These are phyloP conservation scores for Rhodotorula sphaerocarpa DNA, from an alignment of 768 basidiomycete species.

Conservation along the genomic window DNA sequence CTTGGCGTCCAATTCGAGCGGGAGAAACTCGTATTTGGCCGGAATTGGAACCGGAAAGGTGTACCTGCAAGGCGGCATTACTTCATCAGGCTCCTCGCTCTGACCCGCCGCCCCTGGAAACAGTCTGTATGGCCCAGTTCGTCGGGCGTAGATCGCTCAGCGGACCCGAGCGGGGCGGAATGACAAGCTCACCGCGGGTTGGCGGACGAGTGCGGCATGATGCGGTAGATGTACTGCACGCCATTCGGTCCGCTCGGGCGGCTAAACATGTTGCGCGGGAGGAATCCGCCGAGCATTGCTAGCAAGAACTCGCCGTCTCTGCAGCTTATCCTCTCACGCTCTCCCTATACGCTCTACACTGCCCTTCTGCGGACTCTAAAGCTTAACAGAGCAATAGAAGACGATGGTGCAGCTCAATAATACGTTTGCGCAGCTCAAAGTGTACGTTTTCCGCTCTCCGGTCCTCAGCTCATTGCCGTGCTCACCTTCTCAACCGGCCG, in stretches of 20 bases:
- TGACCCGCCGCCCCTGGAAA: too few relatives aligned
- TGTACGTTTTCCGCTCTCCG: background rate
- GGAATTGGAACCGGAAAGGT: constrained; percentile 41
- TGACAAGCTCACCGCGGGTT: constrained; percentile 14
- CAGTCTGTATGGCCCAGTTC: too few relatives aligned
- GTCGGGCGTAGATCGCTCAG: too few relatives aligned
- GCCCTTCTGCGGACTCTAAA: too few relatives aligned
- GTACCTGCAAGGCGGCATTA: constrained; percentile 10
- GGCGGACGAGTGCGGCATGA: constrained; percentile 38
- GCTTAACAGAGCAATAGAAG: too few relatives aligned
- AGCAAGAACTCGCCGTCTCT: background rate
- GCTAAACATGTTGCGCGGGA: background rate
- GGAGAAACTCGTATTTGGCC: constrained; percentile 38
- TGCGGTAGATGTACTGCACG: constrained; percentile 41
- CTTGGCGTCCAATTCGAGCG: constrained; percentile 40
- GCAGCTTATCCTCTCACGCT: too few relatives aligned
- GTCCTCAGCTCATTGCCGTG: too few relatives aligned
- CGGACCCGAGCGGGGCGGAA: too few relatives aligned
- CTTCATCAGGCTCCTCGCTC: too few relatives aligned
- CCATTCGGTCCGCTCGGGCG: background rate
- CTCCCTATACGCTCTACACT: too few relatives aligned
- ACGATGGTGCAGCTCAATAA: background rate
- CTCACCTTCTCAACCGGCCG: background rate
- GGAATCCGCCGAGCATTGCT: background rate
- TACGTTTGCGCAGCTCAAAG: background rate